Evolutionary conservation across 2,329 filamentous ascomycete species (phyloP), one percentile per base, ranked within the genome.

Genomic region (Calonectria hawksworthii): DNA sequence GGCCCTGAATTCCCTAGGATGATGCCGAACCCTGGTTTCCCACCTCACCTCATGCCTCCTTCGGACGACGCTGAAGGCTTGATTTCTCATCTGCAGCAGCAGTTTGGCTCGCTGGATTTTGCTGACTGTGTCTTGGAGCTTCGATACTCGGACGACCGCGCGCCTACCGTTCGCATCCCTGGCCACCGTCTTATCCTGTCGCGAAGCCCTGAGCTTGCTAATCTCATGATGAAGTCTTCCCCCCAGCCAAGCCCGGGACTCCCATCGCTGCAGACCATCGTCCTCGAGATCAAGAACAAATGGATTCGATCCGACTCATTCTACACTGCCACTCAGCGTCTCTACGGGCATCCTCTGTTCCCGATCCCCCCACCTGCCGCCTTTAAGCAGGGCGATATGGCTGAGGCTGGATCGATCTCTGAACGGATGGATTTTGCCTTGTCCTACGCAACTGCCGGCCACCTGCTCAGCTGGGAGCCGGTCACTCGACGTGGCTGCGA

Each of bases 381-480:
- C 11, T 66, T 78, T 30, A 81, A 84, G 28, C 80, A 82, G 14
- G 79, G 78, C 7, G 82, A 84, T 2, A 78, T 86, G 36, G 81
- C 82, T 0, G 80, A 87, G 79, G 83, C 86, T 69, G 84, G 87
- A 28, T 83, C 86, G 65, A 76, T 83, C 56, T 78, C 80, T 28
- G 88, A 89, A 10, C 87, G 86, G 26, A 88, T 92, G 73, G 85
- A 88, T 38, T 90, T 91, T 75, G 89, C 89, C n/a, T 84, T 95
- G 26, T 91, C 91, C 30, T 94, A 94, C 79, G 89, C 92, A 59
- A 92, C 92, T 32, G 90, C 92, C 7, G 93, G 92, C 0, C 86
- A 90, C 65, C 85, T 91, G 50, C 85, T 95, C 21, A 86, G 87
- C 51, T 89, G 93, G 80, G 86, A 85, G 3, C 87, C 88, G 30